Base-by-base conservation (phyloP, 129 eudicot species). In the Centella asiatica region DNA sequence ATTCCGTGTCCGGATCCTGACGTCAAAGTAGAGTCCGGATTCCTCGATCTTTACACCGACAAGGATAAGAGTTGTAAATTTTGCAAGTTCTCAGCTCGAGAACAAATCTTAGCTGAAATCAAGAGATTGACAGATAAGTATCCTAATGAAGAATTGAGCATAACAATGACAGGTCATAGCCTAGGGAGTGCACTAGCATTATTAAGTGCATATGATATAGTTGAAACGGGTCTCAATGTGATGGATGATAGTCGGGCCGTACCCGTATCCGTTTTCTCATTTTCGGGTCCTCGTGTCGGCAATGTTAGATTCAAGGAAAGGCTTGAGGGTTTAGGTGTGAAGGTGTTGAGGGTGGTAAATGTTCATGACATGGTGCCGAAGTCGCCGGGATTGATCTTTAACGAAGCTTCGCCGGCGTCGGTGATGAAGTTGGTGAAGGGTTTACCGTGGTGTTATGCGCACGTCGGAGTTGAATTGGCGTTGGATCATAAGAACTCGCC, bases 271-370 rank as follows among this genome's bases (percentile, higher is more conserved):
- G 89, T 76, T 5, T 73, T 72, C 52, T 66, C 89, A 10, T 83
- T 76, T 24, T 72, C 83, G 13, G 85, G 85, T 5, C 89, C 89
- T 0, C 75, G 89, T 40, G 89, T 83, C 6, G 85, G 89, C 45
- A 79, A 83, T 34, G 60, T 22, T 5, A 59, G 80, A 63, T 83
- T 83, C 33, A 81, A 74, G 65, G 70, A 52, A 22, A 44, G 88
- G 54, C 3, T 77, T 5, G 83, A 25, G 70, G 44, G 14, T 55
- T 48, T 81, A 7, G 83, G 88, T 45, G 52, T 77, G 27, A 81
- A 77, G 49, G 88, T 81, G 66, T 29, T 77, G 40, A 60, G 88
- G 29, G 78, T 81, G 63, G 73, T 74, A 44, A 81, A 81, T 65
- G 78, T 74, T 51, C 77, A 74, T 40, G 88, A 81, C 37, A 42